Percentiles rank a stretch among this genome's conserved stretches.
Evolutionary conservation across 1,284 basidiomycete genomes (phyloP).

Genomic region (Cutaneotrichosporon dermatis): DNA sequence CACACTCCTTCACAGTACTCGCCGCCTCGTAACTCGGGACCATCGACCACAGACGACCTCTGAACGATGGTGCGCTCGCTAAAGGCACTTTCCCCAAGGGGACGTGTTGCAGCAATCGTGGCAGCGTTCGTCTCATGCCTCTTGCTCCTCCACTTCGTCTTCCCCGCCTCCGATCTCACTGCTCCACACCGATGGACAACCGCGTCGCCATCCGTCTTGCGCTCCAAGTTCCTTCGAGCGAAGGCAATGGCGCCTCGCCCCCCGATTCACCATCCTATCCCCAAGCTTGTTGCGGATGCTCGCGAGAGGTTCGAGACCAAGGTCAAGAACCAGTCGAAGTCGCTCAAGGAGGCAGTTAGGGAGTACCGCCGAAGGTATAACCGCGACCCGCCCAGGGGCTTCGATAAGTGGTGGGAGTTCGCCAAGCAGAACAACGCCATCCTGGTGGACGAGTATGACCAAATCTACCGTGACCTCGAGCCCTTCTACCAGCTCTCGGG

Average conservation of each 20-base stretch:
- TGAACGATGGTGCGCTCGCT: constrained; percentile 7
- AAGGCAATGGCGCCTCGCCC: constrained; percentile 39
- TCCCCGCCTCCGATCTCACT: constrained; percentile 29
- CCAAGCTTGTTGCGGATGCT: constrained; percentile 73
- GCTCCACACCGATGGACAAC: constrained; percentile 44
- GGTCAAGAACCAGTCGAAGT: constrained; percentile 67
- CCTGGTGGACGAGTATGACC: constrained; percentile 88
- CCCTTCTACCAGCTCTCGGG: constrained; percentile 74
- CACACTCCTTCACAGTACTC: background rate
- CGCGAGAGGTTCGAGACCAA: constrained; percentile 63
- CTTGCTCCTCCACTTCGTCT: constrained; percentile 35
- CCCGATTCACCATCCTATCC: constrained; percentile 67
- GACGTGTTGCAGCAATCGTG: constrained; percentile 25
- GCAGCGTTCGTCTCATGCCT: constrained; percentile 27
- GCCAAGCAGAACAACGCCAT: constrained; percentile 66
- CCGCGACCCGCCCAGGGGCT: constrained; percentile 76
- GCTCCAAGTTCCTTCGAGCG: constrained; percentile 43
- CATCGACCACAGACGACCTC: no score
- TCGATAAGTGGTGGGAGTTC: constrained; percentile 84
- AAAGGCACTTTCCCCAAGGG: constrained; percentile 22
- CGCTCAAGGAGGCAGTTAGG: constrained; percentile 64
- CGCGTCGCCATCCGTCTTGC: constrained; percentile 45
- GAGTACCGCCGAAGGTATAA: constrained; percentile 75
- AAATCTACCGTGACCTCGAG: constrained; percentile 68
- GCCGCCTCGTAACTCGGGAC: no score